Percentiles rank a stretch among this genome's conserved stretches.
phyloP scores from a whole-genome alignment of 305 asterid genomes.

The Fraxinus sp. region DNA sequence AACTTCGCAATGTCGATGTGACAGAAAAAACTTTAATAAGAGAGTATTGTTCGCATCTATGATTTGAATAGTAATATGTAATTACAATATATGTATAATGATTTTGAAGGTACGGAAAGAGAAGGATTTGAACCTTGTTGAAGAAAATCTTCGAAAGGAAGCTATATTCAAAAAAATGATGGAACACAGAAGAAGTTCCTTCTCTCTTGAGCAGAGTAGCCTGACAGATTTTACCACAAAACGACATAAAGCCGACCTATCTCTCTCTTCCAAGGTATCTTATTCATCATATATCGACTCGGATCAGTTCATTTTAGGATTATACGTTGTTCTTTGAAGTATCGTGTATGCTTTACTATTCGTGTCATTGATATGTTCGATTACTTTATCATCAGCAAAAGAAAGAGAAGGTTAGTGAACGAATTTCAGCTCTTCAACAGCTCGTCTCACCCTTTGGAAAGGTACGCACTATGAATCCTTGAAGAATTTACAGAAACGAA shows the following conservation, averaged over 20 bases:
- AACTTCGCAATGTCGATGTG: neutral
- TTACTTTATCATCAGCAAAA: slow-evolving; percentile 47
- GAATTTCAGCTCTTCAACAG: slow-evolving; percentile 79
- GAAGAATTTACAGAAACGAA: neutral
- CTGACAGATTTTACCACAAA: slow-evolving; percentile 55
- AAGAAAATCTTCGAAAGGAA: slow-evolving; percentile 14
- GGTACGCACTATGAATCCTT: slow-evolving; percentile 33
- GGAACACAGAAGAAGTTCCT: slow-evolving; percentile 62
- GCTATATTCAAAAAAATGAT: slow-evolving; percentile 48
- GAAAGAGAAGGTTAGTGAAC: slow-evolving; percentile 79
- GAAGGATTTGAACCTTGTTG: neutral
- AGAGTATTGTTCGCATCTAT: neutral
- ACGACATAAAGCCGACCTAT: slow-evolving; percentile 53
- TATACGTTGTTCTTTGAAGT: neutral
- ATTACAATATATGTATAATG: neutral
- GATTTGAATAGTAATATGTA: neutral
- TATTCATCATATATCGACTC: neutral
- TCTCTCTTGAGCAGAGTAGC: slow-evolving; percentile 56
- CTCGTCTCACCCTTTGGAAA: slow-evolving; percentile 91
- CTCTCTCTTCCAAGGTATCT: slow-evolving; percentile 63
- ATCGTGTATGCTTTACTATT: neutral
- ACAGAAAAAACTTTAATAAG: neutral
- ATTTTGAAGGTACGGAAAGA: neutral
- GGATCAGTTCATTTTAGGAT: neutral
- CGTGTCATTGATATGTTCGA: neutral